These are phyloP conservation scores for Uronychia binucleata DNA, from an alignment of 73 alveolate genomes.

Conservation along the genomic window DNA sequence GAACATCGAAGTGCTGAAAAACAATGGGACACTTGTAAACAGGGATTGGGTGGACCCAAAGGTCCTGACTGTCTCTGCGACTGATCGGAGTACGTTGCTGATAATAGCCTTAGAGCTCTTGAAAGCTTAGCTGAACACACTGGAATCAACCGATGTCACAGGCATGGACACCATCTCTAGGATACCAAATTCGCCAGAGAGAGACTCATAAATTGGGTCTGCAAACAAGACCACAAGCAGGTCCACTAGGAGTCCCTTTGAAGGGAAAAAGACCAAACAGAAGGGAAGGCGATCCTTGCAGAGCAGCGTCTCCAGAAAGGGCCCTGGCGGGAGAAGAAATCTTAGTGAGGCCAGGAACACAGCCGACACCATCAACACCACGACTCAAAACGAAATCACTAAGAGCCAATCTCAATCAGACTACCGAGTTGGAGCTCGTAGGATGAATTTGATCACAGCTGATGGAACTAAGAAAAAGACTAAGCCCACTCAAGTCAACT, in stretches of 20 bases:
- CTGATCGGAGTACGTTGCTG: not conserved
- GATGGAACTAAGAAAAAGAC: not conserved
- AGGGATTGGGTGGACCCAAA: not conserved
- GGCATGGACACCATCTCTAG: not conserved
- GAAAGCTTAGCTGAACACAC: not conserved
- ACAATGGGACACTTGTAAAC: not conserved
- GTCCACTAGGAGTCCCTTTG: too few species aligned
- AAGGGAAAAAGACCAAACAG: not conserved
- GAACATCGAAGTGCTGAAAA: slow-evolving; percentile 8
- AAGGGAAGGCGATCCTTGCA: not conserved
- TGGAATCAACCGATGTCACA: not conserved
- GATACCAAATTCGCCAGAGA: not conserved
- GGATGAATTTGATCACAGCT: too few species aligned
- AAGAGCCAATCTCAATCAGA: not conserved
- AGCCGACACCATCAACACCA: not conserved
- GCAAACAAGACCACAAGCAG: not conserved
- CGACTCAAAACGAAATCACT: too few species aligned
- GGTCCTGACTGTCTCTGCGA: not conserved
- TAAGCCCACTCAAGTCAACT: not conserved
- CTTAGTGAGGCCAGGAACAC: not conserved
- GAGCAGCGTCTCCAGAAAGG: not conserved
- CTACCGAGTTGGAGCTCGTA: not conserved
- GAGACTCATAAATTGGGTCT: not conserved
- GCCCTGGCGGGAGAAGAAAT: not conserved
- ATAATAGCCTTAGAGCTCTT: not conserved